These are phyloP conservation scores for Stephania japonica DNA, from an alignment of 164 flowering plant species.

Conservation along the genomic window DNA sequence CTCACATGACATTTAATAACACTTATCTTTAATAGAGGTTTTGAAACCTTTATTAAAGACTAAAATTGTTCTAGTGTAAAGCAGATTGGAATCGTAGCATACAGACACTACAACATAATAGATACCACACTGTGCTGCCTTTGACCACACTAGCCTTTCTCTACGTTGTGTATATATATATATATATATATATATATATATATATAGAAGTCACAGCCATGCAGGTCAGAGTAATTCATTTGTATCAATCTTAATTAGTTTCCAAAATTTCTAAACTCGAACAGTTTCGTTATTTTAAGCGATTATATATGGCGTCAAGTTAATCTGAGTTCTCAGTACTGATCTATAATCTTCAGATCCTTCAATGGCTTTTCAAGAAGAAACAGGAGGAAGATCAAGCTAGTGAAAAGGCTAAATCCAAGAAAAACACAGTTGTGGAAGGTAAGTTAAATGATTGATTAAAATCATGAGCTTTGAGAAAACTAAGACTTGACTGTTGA, in stretches of 20 bases:
- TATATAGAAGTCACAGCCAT: constrained; percentile 14
- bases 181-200: too few relatives aligned
- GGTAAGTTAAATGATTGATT: constrained; percentile 15
- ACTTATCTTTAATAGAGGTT: too few relatives aligned
- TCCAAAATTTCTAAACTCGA: background rate
- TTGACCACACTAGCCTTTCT: constrained; percentile 18
- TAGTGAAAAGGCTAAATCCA: background rate
- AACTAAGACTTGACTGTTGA: background rate
- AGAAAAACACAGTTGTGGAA: constrained; percentile 15
- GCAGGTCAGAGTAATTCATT: constrained; percentile 24
- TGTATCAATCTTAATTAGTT: too few relatives aligned
- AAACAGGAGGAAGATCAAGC: constrained; percentile 19
- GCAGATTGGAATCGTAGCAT: constrained; percentile 31
- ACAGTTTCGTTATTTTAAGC: background rate
- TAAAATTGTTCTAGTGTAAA: too few relatives aligned
- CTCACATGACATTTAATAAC: too few relatives aligned
- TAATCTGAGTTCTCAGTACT: background rate
- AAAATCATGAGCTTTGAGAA: background rate
- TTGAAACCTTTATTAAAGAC: too few relatives aligned
- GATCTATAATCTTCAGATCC: constrained; percentile 23
- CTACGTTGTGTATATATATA: background rate
- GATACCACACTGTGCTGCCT: constrained; percentile 37
- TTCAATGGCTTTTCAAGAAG: constrained; percentile 31
- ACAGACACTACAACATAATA: constrained; percentile 33
- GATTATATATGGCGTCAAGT: background rate